Evolutionary conservation across 345 rosid species (phyloP).

Genomic region (Lumnitzera littorea): DNA sequence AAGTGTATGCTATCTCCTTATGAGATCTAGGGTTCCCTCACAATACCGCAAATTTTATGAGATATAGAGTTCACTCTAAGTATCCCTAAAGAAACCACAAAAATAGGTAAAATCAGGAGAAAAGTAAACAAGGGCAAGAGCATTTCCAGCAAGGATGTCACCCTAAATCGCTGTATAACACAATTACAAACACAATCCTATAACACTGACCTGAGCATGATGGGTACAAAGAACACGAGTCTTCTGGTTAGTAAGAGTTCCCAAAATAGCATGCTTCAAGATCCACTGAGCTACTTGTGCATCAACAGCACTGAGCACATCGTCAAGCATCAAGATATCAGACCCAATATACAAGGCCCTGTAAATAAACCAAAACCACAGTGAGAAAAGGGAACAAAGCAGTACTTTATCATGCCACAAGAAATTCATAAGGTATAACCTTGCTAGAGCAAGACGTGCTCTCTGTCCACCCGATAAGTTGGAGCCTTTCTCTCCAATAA

Average conservation of each 20-base stretch:
- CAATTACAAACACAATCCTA: no score
- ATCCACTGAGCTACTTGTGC: constrained; percentile 85
- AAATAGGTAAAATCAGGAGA: no score
- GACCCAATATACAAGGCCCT: constrained; percentile 74
- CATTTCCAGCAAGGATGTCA: no score
- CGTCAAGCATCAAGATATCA: constrained; percentile 69
- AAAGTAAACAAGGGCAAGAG: no score
- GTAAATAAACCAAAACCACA: constrained; percentile 10
- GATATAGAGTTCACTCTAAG: no score
- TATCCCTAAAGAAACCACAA: no score
- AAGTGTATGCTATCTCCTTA: no score
- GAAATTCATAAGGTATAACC: constrained; percentile 8
- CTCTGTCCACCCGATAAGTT: constrained; percentile 96
- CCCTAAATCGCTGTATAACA: no score
- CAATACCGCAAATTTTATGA: no score
- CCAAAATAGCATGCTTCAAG: constrained; percentile 57
- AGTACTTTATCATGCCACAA: neutral
- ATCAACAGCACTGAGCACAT: constrained; percentile 94
- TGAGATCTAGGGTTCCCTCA: no score
- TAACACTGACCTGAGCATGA: constrained; percentile 51
- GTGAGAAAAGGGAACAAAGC: constrained; percentile 1
- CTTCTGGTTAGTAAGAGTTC: constrained; percentile 48
- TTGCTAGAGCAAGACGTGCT: constrained; percentile 92
- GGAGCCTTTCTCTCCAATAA: constrained; percentile 80
- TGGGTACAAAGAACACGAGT: constrained; percentile 83